Conservation (phyloP, 768 basidiomycete species). For the Trametes meyenii region DNA sequence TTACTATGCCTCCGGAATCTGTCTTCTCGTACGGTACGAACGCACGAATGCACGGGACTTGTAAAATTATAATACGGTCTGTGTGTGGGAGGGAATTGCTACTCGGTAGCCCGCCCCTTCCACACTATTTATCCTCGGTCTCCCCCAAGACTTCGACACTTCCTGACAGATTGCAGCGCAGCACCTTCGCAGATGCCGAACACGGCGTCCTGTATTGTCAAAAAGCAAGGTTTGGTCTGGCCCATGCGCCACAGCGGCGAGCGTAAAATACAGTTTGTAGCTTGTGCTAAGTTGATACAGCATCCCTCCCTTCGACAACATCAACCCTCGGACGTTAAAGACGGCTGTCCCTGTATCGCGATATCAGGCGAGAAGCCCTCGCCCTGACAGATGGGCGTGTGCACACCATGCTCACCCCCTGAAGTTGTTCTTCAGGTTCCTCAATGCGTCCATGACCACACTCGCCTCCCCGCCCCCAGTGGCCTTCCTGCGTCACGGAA, state of each 20-base stretch:
- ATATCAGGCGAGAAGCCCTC: neutral
- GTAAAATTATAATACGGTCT: constrained; percentile 4
- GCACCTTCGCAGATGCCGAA: neutral
- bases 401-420: constrained; percentile 51
- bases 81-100: neutral
- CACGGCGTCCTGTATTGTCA: neutral
- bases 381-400: neutral
- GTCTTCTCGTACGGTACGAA: constrained; percentile 15
- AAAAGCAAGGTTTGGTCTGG: neutral
- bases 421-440: constrained; percentile 86
- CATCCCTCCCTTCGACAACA: neutral
- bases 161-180: no score
- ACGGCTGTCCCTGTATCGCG: constrained; percentile 2
- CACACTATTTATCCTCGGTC: neutral
- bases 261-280: constrained; percentile 1
- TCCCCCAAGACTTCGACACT: neutral
- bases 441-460: constrained; percentile 70
- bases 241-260: neutral
- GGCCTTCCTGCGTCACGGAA: constrained; percentile 46
- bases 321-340: constrained; percentile 11
- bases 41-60: constrained; percentile 13
- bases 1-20: neutral
- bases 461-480: constrained; percentile 49
- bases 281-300: neutral
- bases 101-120: neutral